Evolutionary conservation across 495 filamentous ascomycete genomes (phyloP).

Genomic region (Amphirosellinia nigrospora): DNA sequence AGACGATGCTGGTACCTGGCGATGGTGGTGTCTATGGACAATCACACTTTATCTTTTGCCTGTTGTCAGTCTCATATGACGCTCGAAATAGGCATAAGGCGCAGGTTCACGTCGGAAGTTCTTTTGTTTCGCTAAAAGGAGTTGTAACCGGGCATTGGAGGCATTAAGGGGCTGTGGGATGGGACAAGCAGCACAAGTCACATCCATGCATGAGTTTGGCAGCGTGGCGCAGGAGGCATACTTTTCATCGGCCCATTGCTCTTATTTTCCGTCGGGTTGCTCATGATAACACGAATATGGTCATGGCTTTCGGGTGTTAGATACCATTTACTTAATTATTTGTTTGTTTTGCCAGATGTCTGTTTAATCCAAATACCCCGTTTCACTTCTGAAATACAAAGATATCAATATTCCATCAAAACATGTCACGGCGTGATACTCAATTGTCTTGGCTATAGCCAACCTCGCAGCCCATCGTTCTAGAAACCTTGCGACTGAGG

Average conservation of each 20-base stretch:
- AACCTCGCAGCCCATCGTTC: neutral
- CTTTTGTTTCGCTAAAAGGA: neutral
- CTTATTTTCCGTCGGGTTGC: neutral
- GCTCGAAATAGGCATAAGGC: neutral
- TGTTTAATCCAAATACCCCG: neutral
- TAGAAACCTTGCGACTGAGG: neutral
- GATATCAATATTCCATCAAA: neutral
- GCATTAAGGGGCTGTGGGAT: neutral
- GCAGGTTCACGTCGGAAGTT: neutral
- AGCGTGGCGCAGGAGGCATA: conserved; percentile 23
- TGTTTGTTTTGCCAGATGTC: neutral
- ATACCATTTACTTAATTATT: conserved; percentile 15
- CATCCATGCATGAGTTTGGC: conserved; percentile 19
- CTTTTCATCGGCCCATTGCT: conserved; percentile 4
- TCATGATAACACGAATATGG: conserved; percentile 13
- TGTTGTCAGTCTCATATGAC: conserved; percentile 15
- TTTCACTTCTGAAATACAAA: neutral
- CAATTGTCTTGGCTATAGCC: neutral
- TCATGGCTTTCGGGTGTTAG: conserved; percentile 12
- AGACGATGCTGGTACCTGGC: conserved; percentile 19
- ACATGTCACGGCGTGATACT: neutral
- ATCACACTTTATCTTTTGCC: conserved; percentile 25
- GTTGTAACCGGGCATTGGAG: neutral
- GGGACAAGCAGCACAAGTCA: conserved; percentile 15
- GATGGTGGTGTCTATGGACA: conserved; percentile 29